Evolutionary conservation across 2,329 filamentous ascomycete species (phyloP).

Genomic region (Xylaria sp.): DNA sequence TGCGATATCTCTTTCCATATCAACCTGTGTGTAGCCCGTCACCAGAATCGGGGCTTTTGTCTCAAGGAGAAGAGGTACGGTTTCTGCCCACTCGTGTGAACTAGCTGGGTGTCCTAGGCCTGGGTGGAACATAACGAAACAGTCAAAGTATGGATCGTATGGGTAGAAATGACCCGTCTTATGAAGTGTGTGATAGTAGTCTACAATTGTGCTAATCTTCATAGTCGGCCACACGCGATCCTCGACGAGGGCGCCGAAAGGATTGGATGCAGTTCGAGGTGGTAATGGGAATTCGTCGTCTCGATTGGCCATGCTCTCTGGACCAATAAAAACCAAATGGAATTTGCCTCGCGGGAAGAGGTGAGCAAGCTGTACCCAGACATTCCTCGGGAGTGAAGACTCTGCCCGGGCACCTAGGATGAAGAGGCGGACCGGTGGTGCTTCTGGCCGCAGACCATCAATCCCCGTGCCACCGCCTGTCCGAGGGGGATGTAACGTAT

Average conservation of each 20-base stretch:
- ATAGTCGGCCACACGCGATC: conserved; percentile 87
- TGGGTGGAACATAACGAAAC: conserved; percentile 96
- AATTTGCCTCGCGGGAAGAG: conserved; percentile 93
- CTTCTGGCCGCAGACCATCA: conserved; percentile 82
- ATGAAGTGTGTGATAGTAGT: conserved; percentile 98
- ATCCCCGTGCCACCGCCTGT: conserved; percentile 79
- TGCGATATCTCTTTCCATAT: conserved; percentile 91
- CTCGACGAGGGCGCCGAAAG: conserved; percentile 93
- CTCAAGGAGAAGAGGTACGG: conserved; percentile 87
- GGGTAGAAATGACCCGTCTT: conserved; percentile 90
- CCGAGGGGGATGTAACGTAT: conserved; percentile 89
- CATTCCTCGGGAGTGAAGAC: conserved; percentile 91
- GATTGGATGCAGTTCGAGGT: conserved; percentile 83
- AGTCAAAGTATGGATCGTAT: conserved; percentile 98
- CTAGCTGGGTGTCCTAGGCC: conserved; percentile 94
- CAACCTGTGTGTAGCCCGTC: conserved; percentile 95
- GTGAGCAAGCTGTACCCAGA: conserved; percentile 94
- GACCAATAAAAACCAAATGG: conserved; percentile 93
- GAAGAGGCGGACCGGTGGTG: conserved; percentile 91
- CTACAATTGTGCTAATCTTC: conserved; percentile 98
- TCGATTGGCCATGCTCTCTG: conserved; percentile 94
- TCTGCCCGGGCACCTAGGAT: conserved; percentile 96
- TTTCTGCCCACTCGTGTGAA: conserved; percentile 93
- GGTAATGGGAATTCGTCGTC: conserved; percentile 94
- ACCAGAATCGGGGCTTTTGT: conserved; percentile 95